Percentiles rank a stretch among this genome's conserved stretches.
These are phyloP conservation scores for Spathaspora girioi DNA, from an alignment of 805 yeast species.

Conservation along the genomic window DNA sequence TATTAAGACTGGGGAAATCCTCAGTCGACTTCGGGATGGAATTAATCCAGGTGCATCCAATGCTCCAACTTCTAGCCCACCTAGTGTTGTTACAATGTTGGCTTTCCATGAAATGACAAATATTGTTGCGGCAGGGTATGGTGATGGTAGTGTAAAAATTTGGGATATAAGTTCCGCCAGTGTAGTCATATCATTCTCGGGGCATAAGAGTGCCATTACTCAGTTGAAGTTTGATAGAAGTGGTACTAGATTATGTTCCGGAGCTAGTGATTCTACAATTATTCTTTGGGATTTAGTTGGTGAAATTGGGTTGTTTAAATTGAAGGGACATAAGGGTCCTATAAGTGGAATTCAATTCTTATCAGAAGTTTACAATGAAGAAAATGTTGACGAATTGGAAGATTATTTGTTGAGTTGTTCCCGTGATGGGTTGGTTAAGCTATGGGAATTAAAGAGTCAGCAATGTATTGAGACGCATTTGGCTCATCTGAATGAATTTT, in stretches of 20 bases:
- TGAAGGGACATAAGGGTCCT: constrained; percentile 85
- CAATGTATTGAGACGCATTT: constrained; percentile 93
- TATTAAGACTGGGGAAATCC: constrained; percentile 78
- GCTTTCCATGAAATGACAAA: constrained; percentile 59
- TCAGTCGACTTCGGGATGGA: constrained; percentile 57
- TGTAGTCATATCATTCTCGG: constrained; percentile 77
- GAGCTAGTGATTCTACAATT: constrained; percentile 79
- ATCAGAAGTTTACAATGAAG: constrained; percentile 19
- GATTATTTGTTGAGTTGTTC: constrained; percentile 75
- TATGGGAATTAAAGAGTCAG: constrained; percentile 89
- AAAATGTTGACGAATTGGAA: constrained; percentile 48
- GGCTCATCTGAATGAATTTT: constrained; percentile 91
- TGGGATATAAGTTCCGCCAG: constrained; percentile 87
- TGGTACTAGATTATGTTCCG: constrained; percentile 84
- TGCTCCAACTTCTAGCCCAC: constrained; percentile 58
- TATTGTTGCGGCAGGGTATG: constrained; percentile 82
- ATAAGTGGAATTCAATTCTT: constrained; percentile 71
- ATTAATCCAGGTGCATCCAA: constrained; percentile 69
- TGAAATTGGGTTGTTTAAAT: constrained; percentile 82
- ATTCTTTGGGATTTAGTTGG: constrained; percentile 94
- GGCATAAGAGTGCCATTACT: constrained; percentile 85
- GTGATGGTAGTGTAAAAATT: constrained; percentile 82
- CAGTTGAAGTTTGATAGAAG: constrained; percentile 65
- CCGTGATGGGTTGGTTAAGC: constrained; percentile 86
- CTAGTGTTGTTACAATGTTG: constrained; percentile 60